A percentile compares a stretch with the other conserved stretches of the same genome.
These are phyloP conservation scores for Lentinula sp. DNA, from an alignment of 768 basidiomycete genomes.

Conservation along the genomic window DNA sequence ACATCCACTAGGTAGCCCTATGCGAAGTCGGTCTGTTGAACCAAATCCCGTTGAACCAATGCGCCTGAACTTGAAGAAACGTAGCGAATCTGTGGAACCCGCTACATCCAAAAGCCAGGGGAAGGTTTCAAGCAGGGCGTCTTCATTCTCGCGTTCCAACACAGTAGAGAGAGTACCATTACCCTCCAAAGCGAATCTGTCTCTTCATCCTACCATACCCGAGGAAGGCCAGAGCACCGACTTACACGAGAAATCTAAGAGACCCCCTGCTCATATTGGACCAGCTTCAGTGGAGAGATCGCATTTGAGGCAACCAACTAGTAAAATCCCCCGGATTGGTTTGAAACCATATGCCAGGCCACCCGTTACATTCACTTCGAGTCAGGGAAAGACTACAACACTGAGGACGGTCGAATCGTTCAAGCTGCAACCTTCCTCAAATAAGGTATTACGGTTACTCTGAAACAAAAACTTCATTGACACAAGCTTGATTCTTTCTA, in stretches of 20 bases:
- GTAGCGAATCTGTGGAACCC: conserved; percentile 11
- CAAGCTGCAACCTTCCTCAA: background rate
- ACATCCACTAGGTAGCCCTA: conserved; percentile 22
- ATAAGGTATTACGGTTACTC: background rate
- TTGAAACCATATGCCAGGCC: conserved; percentile 53
- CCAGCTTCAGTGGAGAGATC: conserved; percentile 28
- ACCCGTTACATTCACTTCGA: conserved; percentile 3
- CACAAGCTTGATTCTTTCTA: background rate
- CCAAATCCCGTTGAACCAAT: conserved; percentile 14
- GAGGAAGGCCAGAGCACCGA: conserved; percentile 22
- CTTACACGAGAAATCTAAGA: background rate
- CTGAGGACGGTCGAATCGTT: conserved; percentile 14
- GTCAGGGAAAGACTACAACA: background rate
- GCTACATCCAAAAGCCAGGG: conserved; percentile 1
- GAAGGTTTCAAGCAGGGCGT: background rate
- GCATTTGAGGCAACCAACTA: conserved; percentile 43
- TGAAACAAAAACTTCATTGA: background rate
- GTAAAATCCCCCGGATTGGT: conserved; percentile 58
- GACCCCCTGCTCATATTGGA: background rate
- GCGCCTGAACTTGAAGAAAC: conserved; percentile 4
- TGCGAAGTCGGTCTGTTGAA: conserved; percentile 29
- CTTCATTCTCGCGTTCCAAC: background rate
- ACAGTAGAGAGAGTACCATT: background rate
- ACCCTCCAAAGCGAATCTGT: background rate
- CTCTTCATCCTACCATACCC: conserved; percentile 17